Conservation (phyloP, 2,329 filamentous ascomycete genomes). For the Ophiostoma quercus region DNA sequence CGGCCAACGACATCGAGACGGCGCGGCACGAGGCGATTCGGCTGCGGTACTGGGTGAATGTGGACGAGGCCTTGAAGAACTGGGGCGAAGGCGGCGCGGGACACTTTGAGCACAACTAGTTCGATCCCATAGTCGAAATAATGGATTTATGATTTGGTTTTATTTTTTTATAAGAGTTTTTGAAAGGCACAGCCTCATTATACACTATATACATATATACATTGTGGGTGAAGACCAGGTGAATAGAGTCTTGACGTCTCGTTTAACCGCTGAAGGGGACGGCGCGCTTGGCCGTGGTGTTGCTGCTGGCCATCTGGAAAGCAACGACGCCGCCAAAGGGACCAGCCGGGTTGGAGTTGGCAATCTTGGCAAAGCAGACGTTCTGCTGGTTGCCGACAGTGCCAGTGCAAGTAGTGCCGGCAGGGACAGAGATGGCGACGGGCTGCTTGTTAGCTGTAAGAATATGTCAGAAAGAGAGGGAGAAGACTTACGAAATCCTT, state of each 20-base stretch:
- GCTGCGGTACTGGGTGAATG: slow-evolving; percentile 86
- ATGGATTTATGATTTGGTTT: too few species aligned
- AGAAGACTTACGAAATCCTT: background rate
- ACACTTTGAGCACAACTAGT: slow-evolving; percentile 3
- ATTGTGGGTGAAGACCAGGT: background rate
- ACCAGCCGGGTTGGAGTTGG: slow-evolving; percentile 38
- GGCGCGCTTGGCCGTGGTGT: background rate
- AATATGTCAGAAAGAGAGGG: background rate
- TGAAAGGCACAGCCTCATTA: background rate
- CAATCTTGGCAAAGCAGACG: slow-evolving; percentile 43
- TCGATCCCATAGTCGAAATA: background rate
- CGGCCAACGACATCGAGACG: slow-evolving; percentile 51
- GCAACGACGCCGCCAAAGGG: slow-evolving; percentile 41
- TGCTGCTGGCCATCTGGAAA: slow-evolving; percentile 36
- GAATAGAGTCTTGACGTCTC: too few species aligned
- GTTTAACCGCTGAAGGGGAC: slow-evolving; percentile 1
- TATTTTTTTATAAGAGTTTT: too few species aligned
- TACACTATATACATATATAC: background rate
- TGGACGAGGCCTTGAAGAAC: slow-evolving; percentile 69
- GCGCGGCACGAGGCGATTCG: slow-evolving; percentile 69
- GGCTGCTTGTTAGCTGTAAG: slow-evolving; percentile 33
- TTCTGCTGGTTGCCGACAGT: slow-evolving; percentile 33
- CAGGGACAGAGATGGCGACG: slow-evolving; percentile 36
- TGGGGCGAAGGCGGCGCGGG: slow-evolving; percentile 72
- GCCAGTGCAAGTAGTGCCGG: slow-evolving; percentile 38